Conservation (phyloP, 768 basidiomycete species). For the Amanita rimosa region DNA sequence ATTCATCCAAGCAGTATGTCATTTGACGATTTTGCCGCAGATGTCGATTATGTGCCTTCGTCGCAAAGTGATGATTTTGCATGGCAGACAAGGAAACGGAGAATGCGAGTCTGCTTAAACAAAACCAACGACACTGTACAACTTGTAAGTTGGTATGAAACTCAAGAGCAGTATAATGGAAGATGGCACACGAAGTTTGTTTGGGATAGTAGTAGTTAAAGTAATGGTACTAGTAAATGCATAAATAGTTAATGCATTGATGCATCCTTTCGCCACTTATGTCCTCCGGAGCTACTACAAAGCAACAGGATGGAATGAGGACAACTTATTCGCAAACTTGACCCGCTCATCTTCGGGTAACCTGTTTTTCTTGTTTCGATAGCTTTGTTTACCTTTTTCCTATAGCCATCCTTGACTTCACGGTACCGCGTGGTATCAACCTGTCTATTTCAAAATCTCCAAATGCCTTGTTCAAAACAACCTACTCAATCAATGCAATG, state of each 20-base stretch:
- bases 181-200: not conserved
- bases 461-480: slow-evolving; percentile 79
- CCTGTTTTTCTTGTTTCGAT: not conserved
- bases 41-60: not conserved
- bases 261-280: slow-evolving; percentile 85
- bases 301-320: slow-evolving; percentile 95
- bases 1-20: not conserved
- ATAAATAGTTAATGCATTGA: slow-evolving; percentile 14
- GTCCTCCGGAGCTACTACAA: slow-evolving; percentile 84
- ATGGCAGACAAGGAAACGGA: slow-evolving; percentile 2
- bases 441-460: slow-evolving; percentile 82
- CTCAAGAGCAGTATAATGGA: not conserved
- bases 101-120: not conserved
- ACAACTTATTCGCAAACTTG: slow-evolving; percentile 84
- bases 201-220: not conserved
- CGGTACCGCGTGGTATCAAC: slow-evolving; percentile 70
- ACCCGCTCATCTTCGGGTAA: slow-evolving; percentile 83
- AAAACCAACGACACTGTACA: not conserved
- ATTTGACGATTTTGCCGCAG: not conserved
- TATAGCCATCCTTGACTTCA: slow-evolving; percentile 85
- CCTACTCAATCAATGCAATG: slow-evolving; percentile 87
- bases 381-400: slow-evolving; percentile 6
- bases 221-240: not conserved
- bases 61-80: not conserved
- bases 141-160: not conserved